These are phyloP conservation scores for Bretschneidera sinensis DNA, from an alignment of 345 rosid genomes.

Conservation along the genomic window DNA sequence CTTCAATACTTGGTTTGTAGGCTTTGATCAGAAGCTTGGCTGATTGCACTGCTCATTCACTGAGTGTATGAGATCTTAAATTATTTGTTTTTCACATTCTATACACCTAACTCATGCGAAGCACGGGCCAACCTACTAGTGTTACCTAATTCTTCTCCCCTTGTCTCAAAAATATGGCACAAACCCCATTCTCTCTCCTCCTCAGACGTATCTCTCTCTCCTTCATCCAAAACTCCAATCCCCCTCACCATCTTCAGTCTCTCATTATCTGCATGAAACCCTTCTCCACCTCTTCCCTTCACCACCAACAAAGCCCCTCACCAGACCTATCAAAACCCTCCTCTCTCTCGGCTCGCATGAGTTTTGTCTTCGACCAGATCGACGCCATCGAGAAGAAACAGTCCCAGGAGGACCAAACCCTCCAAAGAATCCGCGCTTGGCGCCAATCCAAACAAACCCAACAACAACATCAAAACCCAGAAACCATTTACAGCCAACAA, in stretches of 20 bases:
- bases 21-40: no score
- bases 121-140: no score
- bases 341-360: slow-evolving; percentile 83
- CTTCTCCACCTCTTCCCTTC: slow-evolving; percentile 30
- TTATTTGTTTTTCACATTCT: no score
- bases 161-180: slow-evolving; percentile 31
- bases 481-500: neutral
- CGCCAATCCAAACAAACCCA: slow-evolving; percentile 59
- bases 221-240: slow-evolving; percentile 16
- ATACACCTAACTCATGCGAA: no score
- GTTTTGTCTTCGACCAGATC: slow-evolving; percentile 90
- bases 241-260: slow-evolving; percentile 16
- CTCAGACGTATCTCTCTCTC: slow-evolving; percentile 34
- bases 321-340: slow-evolving; percentile 45
- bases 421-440: slow-evolving; percentile 87
- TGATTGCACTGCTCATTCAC: no score
- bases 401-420: slow-evolving; percentile 55
- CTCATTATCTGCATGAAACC: slow-evolving; percentile 12
- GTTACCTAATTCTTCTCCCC: neutral
- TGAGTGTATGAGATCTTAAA: no score
- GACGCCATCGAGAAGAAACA: slow-evolving; percentile 76
- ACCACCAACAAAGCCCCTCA: slow-evolving; percentile 14
- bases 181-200: slow-evolving; percentile 39
- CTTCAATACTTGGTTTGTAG: no score
- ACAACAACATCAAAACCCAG: slow-evolving; percentile 16